A percentile compares a stretch with the other conserved stretches of the same genome.
Conservation (phyloP, 2,329 filamentous ascomycete genomes). For the Aspergillus novoparasiticus region DNA sequence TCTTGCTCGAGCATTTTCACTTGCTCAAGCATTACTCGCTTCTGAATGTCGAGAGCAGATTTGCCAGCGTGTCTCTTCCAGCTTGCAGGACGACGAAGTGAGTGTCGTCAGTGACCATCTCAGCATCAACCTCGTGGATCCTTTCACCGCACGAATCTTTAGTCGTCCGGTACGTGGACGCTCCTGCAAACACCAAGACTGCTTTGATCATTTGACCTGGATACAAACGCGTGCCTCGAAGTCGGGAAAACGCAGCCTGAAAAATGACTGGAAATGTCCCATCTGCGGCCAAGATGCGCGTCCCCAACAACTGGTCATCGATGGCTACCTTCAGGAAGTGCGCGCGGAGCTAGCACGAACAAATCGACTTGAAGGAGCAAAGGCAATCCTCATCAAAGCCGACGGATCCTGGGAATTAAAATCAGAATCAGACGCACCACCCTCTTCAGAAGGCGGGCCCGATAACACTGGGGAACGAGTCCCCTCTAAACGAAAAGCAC, state of each 20-base stretch:
- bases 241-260: conserved; percentile 45
- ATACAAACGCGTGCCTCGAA: conserved; percentile 62
- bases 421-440: conserved; percentile 29
- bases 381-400: conserved; percentile 63
- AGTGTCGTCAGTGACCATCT: conserved; percentile 61
- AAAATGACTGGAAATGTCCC: conserved; percentile 78
- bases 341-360: conserved; percentile 55
- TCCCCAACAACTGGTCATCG: conserved; percentile 69
- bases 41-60: conserved; percentile 61
- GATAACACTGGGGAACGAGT: not conserved
- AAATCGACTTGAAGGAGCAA: conserved; percentile 53
- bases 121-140: conserved; percentile 66
- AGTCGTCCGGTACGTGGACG: conserved; percentile 70
- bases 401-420: conserved; percentile 68
- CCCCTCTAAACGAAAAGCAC: conserved; percentile 20
- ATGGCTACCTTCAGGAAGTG: conserved; percentile 72
- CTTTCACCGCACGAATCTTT: conserved; percentile 67
- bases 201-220: conserved; percentile 86
- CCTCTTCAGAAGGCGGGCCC: not conserved
- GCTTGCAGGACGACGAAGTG: conserved; percentile 60
- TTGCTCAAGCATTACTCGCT: conserved; percentile 46
- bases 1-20: conserved; percentile 40
- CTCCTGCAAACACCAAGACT: conserved; percentile 76
- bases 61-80: conserved; percentile 50
- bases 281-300: conserved; percentile 78